These are phyloP conservation scores for Cucumis hystrix DNA, from an alignment of 306 rosid genomes.

Conservation along the genomic window DNA sequence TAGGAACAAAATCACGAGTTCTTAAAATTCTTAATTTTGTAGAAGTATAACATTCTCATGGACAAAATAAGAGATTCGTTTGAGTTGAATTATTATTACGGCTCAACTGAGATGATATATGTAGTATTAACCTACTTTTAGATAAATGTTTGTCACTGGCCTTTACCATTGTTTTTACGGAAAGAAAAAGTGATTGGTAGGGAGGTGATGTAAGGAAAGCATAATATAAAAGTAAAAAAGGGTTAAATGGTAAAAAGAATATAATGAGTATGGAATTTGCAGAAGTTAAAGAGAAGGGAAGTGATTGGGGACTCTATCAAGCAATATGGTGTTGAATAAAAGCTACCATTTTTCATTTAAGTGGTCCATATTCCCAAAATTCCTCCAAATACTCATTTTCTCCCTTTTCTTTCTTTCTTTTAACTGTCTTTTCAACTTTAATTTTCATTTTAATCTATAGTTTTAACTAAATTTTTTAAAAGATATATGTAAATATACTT, in stretches of 20 bases:
- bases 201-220: neutral
- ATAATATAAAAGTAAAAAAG: neutral
- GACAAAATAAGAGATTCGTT: too few relatives aligned
- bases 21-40: too few relatives aligned
- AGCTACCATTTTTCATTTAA: neutral
- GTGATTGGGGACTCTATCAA: neutral
- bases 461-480: neutral
- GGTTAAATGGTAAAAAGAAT: neutral
- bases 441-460: too few relatives aligned
- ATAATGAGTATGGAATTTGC: neutral
- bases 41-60: too few relatives aligned
- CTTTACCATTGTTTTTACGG: neutral
- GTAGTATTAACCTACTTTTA: too few relatives aligned
- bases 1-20: too few relatives aligned
- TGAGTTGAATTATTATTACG: too few relatives aligned
- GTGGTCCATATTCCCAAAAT: neutral
- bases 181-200: neutral
- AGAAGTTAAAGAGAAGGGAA: neutral
- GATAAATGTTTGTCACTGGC: too few relatives aligned
- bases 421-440: too few relatives aligned
- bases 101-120: too few relatives aligned
- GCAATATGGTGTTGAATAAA: neutral
- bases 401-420: too few relatives aligned
- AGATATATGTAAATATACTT: too few relatives aligned
- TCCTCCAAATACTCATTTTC: neutral